Evolutionary conservation across 768 basidiomycete genomes (phyloP), one percentile per base, ranked within the genome.

Genomic region (Hydnomerulius pinastri): DNA sequence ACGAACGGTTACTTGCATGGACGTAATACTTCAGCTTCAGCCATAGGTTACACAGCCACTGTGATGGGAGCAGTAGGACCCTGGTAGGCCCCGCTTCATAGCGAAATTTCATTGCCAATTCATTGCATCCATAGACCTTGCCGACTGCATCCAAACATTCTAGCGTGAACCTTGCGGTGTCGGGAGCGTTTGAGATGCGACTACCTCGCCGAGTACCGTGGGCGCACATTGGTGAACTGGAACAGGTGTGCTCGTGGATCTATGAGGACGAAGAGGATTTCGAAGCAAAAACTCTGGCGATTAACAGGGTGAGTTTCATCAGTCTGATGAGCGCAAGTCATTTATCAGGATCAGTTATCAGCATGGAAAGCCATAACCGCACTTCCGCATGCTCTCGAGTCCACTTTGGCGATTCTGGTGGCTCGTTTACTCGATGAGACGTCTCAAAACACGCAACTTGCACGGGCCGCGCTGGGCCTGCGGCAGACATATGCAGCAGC

Each of bases 131-230:
- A 2, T 13, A 17, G 15, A 6, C n/a, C 15, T 7, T 7, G 10
- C 30, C 4, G 15, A 35, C 33, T 35, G 33, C 39, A n/a, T 41
- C 39, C 23, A 6, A 23, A 41, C 23, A 13, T 8, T 3, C 6
- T 24, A 6, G 18, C 6, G 38, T 21, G 18, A 17, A 23, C 6
- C 38, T 17, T 9, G 33, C 11, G 4, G n/a, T 17, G 33, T 41
- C 39, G 39, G 38, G 43, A 44, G 48, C 50, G 24, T 11, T 35
- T 21, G 12, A 48, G 38, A 89, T 90, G 88, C 75, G 79, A 53
- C 77, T 90, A 18, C 92, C 92, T 48, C 81, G 87, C 44, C 80
- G 91, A 27, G 86, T 90, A 0, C 89, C 91, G 4, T 95, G 92
- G 92, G 68, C 82, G 12, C 76, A 78, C 29, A 64, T 82, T 7